Conservation (phyloP, 257 asterid genomes). For the Gentiana macrophylla region DNA sequence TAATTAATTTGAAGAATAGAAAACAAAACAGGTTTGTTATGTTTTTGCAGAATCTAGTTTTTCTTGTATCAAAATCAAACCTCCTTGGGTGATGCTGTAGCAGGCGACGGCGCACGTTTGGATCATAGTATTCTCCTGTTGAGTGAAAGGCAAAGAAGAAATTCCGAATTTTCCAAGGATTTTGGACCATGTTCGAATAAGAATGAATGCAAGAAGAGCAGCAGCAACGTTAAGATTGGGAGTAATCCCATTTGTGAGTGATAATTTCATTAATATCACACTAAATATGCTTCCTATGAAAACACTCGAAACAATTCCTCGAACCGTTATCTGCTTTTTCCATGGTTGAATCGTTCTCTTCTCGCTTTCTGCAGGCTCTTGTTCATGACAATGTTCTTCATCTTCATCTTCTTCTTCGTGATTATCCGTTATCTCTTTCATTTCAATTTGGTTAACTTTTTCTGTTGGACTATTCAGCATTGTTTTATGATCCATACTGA, state of each 20-base stretch:
- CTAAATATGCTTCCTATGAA: conserved; percentile 67
- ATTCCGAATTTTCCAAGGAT: conserved; percentile 32
- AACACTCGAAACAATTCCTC: conserved; percentile 49
- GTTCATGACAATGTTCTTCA: conserved; percentile 3
- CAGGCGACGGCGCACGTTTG: conserved; percentile 91
- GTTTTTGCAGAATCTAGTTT: too few relatives aligned
- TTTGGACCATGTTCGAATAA: conserved; percentile 50
- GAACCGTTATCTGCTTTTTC: conserved; percentile 49
- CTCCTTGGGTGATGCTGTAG: conserved; percentile 58
- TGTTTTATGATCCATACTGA: not conserved
- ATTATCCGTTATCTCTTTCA: conserved; percentile 12
- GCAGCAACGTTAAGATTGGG: conserved; percentile 84
- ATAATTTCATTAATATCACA: conserved; percentile 61
- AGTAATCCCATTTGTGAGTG: conserved; percentile 70
- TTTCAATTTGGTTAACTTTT: conserved; percentile 21
- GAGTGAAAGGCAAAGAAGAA: conserved; percentile 54
- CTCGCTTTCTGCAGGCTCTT: too few relatives aligned
- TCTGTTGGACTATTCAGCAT: conserved; percentile 9
- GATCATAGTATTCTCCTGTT: conserved; percentile 10
- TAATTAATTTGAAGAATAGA: too few relatives aligned
- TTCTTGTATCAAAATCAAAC: not conserved
- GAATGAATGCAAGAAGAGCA: conserved; percentile 57
- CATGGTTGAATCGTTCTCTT: conserved; percentile 42
- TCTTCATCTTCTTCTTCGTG: conserved; percentile 4
- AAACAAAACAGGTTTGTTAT: too few relatives aligned